phyloP scores from a whole-genome alignment of 495 filamentous ascomycete species.

The Trypethelium eluteriae region DNA sequence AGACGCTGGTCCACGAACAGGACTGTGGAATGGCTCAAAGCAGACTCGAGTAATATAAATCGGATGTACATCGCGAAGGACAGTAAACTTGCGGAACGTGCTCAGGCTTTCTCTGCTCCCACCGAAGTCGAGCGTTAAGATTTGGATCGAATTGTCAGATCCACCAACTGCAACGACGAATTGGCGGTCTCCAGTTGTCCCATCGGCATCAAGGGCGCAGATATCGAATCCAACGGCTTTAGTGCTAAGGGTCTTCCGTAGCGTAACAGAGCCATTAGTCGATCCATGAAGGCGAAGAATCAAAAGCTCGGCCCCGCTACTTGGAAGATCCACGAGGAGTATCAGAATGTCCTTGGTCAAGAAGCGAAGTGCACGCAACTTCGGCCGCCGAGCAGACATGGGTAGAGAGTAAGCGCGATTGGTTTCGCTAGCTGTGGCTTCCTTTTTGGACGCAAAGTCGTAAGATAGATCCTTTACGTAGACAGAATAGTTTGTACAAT shows the following conservation, averaged over 20 bases:
- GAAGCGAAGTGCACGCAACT: conserved; percentile 50
- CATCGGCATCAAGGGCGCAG: conserved; percentile 48
- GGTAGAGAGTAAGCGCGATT: conserved; percentile 55
- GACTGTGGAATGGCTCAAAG: conserved; percentile 65
- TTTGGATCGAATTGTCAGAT: conserved; percentile 69
- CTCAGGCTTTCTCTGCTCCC: conserved; percentile 44
- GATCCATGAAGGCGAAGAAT: conserved; percentile 47
- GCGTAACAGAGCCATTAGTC: conserved; percentile 39
- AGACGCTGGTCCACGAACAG: conserved; percentile 34
- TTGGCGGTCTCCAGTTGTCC: conserved; percentile 50
- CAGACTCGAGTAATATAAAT: conserved; percentile 76
- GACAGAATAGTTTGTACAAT: conserved; percentile 73
- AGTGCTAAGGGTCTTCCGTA: conserved; percentile 48
- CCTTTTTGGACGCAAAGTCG: conserved; percentile 40
- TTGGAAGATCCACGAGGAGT: conserved; percentile 39
- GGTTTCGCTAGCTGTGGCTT: conserved; percentile 49
- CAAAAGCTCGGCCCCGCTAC: conserved; percentile 61
- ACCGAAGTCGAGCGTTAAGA: conserved; percentile 57
- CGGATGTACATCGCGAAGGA: conserved; percentile 66
- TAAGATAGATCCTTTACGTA: conserved; percentile 47
- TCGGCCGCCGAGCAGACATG: conserved; percentile 38
- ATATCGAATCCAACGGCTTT: conserved; percentile 67
- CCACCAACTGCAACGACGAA: conserved; percentile 74
- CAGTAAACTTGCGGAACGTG: conserved; percentile 54
- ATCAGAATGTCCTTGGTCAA: conserved; percentile 48